Evolutionary conservation across 1,284 basidiomycete species (phyloP).

Genomic region (Apiotrichum akiyoshidainum): DNA sequence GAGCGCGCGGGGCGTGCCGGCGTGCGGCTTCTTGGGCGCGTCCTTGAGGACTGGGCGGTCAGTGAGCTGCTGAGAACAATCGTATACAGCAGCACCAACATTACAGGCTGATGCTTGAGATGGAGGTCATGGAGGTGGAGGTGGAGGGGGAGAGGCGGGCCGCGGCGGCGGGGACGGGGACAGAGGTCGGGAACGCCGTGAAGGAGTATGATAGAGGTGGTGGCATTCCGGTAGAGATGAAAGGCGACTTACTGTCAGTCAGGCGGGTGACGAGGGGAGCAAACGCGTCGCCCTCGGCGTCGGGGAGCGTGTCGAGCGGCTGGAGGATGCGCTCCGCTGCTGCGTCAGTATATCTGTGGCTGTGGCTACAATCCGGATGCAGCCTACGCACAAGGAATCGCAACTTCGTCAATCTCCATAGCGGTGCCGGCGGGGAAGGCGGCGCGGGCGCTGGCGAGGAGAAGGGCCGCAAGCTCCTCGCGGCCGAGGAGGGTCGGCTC

Average conservation of each 20-base stretch:
- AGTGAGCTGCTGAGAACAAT: neutral
- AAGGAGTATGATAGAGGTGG: too few species aligned
- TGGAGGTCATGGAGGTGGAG: neutral
- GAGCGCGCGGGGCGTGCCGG: constrained; percentile 40
- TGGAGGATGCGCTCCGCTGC: constrained; percentile 7
- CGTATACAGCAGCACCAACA: too few species aligned
- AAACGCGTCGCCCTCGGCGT: constrained; percentile 7
- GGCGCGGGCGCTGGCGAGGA: constrained; percentile 36
- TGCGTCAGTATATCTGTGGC: neutral
- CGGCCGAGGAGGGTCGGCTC: constrained; percentile 27
- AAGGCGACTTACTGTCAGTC: constrained; percentile 12
- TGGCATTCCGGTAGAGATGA: too few species aligned
- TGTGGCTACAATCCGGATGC: too few species aligned
- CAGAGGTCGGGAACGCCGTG: too few species aligned
- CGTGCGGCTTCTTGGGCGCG: constrained; percentile 27
- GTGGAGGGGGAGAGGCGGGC: too few species aligned
- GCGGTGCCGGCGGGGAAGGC: constrained; percentile 37
- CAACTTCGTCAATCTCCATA: constrained; percentile 47
- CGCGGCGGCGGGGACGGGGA: too few species aligned
- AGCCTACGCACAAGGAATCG: constrained; percentile 29
- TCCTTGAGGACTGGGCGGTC: constrained; percentile 19
- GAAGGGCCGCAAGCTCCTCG: constrained; percentile 25
- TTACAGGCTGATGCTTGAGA: too few species aligned
- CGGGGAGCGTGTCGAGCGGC: constrained; percentile 6
- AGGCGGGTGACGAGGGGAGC: constrained; percentile 16